These are phyloP conservation scores for Cystofilobasidium macerans DNA, from an alignment of 768 basidiomycete genomes.

Conservation along the genomic window DNA sequence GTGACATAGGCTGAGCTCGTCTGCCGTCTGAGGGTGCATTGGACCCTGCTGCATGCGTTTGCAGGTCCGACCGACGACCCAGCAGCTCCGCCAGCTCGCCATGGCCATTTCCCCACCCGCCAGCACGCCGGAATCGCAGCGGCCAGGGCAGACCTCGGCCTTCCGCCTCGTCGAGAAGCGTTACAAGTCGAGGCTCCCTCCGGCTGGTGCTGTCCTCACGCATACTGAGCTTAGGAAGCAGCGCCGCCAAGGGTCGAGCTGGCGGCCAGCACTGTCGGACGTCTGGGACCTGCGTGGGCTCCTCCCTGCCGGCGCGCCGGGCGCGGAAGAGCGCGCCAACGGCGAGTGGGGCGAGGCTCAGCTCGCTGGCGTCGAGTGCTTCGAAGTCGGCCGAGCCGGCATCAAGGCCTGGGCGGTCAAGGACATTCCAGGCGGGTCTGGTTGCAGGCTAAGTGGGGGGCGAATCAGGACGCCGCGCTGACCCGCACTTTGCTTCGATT, in stretches of 20 bases:
- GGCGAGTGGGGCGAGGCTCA: background rate
- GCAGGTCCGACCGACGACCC: too few species aligned
- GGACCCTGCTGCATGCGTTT: too few species aligned
- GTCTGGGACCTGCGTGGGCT: constrained; percentile 14
- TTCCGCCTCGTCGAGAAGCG: background rate
- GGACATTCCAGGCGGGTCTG: constrained; percentile 6
- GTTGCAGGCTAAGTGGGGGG: background rate
- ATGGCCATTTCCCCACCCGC: too few species aligned
- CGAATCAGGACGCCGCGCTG: background rate
- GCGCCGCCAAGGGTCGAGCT: background rate
- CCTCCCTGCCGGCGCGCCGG: background rate
- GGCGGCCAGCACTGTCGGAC: constrained; percentile 10
- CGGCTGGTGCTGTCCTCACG: background rate
- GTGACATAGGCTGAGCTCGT: too few species aligned
- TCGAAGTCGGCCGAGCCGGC: background rate
- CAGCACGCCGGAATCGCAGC: too few species aligned
- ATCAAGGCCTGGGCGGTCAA: constrained; percentile 4
- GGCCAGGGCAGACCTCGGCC: background rate
- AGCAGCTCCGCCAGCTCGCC: too few species aligned
- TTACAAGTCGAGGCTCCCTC: background rate
- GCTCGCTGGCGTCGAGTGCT: background rate
- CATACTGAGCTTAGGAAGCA: background rate
- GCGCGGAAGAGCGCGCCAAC: background rate
- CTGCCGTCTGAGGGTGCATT: too few species aligned
- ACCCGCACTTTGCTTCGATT: background rate